Base-by-base conservation (phyloP, 2,329 filamentous ascomycete species). In the Lecanicillium sp. region DNA sequence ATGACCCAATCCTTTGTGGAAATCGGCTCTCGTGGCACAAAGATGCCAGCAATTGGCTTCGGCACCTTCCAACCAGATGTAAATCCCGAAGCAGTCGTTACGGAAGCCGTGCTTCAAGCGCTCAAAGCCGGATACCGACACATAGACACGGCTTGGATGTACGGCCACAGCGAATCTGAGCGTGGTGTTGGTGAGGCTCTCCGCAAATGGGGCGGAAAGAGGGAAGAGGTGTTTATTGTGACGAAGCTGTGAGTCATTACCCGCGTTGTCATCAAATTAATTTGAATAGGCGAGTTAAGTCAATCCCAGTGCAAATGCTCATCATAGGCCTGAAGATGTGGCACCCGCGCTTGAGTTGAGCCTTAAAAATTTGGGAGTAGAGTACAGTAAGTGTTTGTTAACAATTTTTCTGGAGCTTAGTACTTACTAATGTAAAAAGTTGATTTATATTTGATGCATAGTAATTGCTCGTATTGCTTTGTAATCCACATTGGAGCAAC, bases 111-210 rank as follows among this genome's bases (percentile, higher is more conserved):
- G 13, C 28, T 40, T 3, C 11, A 11, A 28, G 38, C 38, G 3
- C 32, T 40, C 12, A 20, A 29, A 13, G 38, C 27, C 14, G 38
- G 38, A 9, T 40, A 40, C 9, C 13, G 38, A 14, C 38, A 40
- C 19, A 35, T 40, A 25, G 38, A 40, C 19, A 40, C 38, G 7
- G 38, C 38, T n/a, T 40, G 38, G 38, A 35, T 13, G 18, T 40
- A 40, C 18, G 38, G 38, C 9, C 22, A 35, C 13, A 33, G 38
- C 3, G 38, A 40, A n/a, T 31, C 32, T 9, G 38, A 40, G 18
- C 9, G 32, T 25, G 38, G 38, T 27, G 32, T 40, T 27, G 38
- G 38, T 11, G 27, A 35, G 20, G 38, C 38, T 17, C 27, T 40
- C 1, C 13, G 27, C 11, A n/a, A 12, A 11, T 40, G 38, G 38